Base-by-base conservation (phyloP, 306 rosid genomes). In the Ammopiptanthus mongolicus region DNA sequence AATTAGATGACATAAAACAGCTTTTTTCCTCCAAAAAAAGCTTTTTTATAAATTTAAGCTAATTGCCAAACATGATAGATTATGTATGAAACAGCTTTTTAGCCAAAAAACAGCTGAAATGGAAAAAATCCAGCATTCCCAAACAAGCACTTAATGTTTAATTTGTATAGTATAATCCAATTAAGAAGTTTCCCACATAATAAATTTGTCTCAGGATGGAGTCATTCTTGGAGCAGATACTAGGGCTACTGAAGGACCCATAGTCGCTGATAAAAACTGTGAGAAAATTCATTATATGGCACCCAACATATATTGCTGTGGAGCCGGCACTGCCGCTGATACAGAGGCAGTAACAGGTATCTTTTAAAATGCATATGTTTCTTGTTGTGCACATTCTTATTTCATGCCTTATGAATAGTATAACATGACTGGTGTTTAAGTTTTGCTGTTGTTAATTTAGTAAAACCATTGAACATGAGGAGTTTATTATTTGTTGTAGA, bases 241-340 rank as follows among this genome's bases (percentile, higher is more conserved):
- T 6, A 87, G 98, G 77, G 98, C 98, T 55, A 93, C 97, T 9
- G 97, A 91, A 84, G 98, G 98, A 22, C 97, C 97, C 78, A 91
- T 89, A 68, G 98, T 93, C 21, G 88, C 91, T 44, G 98, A 93
- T 76, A 93, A 93, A 70, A 93, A 93, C 86, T 93, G 98, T 80
- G 98, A 93, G 83, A 95, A 95, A 69, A 95, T 95, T 74, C 99
- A 95, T 69, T 95, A 86, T 55, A 92, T 95, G 99, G 99, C 99
- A 3, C 99, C 99, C 5, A 95, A 95, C 57, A 95, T 95, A 31
- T 92, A 92, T 74, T 95, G 99, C 64, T 95, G 98, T 81, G 99
- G 99, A 74, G 98, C 99, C 6, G 99, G 99, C 74, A 95, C 99
- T 70, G 99, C 99, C 74, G 98, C 97, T 65, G 98, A 95, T 77